Percentiles rank a stretch among this genome's conserved stretches.
phyloP scores from a whole-genome alignment of 768 basidiomycete species.

The Baorangia bicolor region DNA sequence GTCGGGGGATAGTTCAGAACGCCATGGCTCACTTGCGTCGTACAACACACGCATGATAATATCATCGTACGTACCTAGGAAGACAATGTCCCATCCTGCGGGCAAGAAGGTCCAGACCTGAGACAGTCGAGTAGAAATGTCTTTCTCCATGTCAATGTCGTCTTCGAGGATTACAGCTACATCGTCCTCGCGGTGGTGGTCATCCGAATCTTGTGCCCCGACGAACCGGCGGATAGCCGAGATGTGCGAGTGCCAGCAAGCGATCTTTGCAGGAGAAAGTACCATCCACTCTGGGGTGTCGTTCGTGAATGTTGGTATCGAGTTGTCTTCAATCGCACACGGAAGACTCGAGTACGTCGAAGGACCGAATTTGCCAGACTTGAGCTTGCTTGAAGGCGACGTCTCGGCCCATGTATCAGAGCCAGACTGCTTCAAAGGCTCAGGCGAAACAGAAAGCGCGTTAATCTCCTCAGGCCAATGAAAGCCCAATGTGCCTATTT shows the following conservation, averaged over 20 bases:
- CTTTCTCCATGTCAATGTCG: conserved; percentile 74
- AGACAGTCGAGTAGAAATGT: conserved; percentile 45
- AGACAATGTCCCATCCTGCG: conserved; percentile 68
- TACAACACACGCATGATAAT: not conserved
- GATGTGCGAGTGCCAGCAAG: conserved; percentile 73
- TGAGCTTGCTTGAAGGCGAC: not conserved
- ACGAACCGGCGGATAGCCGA: conserved; percentile 47
- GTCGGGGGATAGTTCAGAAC: not conserved
- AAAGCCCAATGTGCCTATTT: conserved; percentile 16
- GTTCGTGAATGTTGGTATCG: conserved; percentile 35
- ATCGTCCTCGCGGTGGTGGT: conserved; percentile 23
- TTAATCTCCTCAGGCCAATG: conserved; percentile 42
- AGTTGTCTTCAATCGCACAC: conserved; percentile 44
- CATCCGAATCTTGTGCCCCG: conserved; percentile 24
- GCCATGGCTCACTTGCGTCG: not conserved
- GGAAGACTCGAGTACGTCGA: conserved; percentile 28
- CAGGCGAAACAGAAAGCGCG: conserved; percentile 16
- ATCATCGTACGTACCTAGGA: conserved; percentile 49
- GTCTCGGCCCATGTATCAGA: conserved; percentile 22
- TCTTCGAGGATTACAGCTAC: conserved; percentile 68
- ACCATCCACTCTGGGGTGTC: conserved; percentile 45
- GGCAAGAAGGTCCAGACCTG: conserved; percentile 55
- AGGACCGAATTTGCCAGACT: not conserved
- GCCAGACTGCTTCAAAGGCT: conserved; percentile 13
- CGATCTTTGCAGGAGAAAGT: conserved; percentile 59